These are phyloP conservation scores for Phytophthora podocarpi DNA, from an alignment of 352 stramenopile genomes.

Conservation along the genomic window DNA sequence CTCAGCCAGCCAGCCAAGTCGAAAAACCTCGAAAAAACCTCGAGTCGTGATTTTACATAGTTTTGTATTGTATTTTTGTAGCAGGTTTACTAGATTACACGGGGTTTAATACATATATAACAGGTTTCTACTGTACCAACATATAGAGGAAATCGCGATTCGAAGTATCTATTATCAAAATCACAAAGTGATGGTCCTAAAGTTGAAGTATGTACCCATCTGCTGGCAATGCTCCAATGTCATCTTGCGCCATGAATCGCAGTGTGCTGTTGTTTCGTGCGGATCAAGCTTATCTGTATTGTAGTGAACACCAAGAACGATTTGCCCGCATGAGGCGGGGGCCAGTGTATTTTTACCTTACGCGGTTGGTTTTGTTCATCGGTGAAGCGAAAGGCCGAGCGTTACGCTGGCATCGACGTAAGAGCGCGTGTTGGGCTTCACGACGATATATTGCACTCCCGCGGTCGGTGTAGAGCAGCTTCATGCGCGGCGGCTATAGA, in stretches of 20 bases:
- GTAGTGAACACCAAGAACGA: not conserved
- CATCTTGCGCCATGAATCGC: too few relatives aligned
- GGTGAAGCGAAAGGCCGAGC: constrained; percentile 2
- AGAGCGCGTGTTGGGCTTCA: not conserved
- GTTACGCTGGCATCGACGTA: not conserved
- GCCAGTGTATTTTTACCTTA: constrained; percentile 23
- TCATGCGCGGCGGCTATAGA: constrained; percentile 24
- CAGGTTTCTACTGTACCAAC: too few relatives aligned
- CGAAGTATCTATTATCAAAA: not conserved
- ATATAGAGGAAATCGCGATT: too few relatives aligned
- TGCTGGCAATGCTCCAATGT: too few relatives aligned
- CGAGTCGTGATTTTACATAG: not conserved
- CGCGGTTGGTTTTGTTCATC: constrained; percentile 18
- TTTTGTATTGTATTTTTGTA: not conserved
- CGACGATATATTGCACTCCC: not conserved
- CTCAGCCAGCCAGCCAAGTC: constrained; percentile 44
- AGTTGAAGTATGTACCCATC: constrained; percentile 21
- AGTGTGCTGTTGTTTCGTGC: too few relatives aligned
- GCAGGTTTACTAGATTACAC: not conserved
- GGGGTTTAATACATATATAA: too few relatives aligned
- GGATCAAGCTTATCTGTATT: too few relatives aligned
- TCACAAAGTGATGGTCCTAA: constrained; percentile 26
- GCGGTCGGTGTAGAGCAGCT: constrained; percentile 11
- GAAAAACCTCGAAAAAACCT: constrained; percentile 44
- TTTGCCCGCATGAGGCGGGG: constrained; percentile 10